Evolutionary conservation across 2,329 filamentous ascomycete genomes (phyloP), one percentile per base, ranked within the genome.

Genomic region (Diaporthe batatas): DNA sequence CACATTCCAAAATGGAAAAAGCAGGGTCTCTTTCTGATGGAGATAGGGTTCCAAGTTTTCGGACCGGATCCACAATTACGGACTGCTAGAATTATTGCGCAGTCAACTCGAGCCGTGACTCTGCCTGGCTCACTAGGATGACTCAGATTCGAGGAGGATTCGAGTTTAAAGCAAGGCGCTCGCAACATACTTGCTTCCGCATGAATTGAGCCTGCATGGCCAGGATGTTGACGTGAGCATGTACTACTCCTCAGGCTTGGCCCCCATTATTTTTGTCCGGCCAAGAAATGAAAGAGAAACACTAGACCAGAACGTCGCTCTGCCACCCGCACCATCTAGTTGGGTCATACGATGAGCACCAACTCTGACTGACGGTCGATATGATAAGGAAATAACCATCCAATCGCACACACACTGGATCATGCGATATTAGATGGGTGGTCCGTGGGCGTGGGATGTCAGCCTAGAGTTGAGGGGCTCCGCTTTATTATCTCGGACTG

Each of bases 401-500:
- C 44, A 53, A 67, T 34, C n/a, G 12, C 3, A 8, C 34, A 21
- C 3, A 8, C 34, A 42, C 12, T 16, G 14, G 12, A 14, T 39
- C 7, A 39, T 21, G 47, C 29, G 32, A 39, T 53, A 2, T 7
- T 4, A 6, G 21, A 18, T 21, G 29, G 29, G 7, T 51, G 32
- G 44, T 21, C 29, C 29, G 47, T 39, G 47, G 29, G 21, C 29
- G 14, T n/a, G 39, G 32, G 14, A 53, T 36, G 47, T 36, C 62
- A 53, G 62, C 62, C 62, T 67, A 53, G 47, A 67, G n/a, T 39
- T 47, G 47, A 34, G 21, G 44, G 32, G 44, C n/a, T 67, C 47
- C 62, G 62, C 62, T 39, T 25, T 67, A 5, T 25, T 67, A 5
- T 47, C 44, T 67, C 62, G 62, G 62, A 67, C 62, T 67, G 47